Evolutionary conservation across 176 grass and related monocot genomes (phyloP).

Genomic region (Tuctoria greenei): DNA sequence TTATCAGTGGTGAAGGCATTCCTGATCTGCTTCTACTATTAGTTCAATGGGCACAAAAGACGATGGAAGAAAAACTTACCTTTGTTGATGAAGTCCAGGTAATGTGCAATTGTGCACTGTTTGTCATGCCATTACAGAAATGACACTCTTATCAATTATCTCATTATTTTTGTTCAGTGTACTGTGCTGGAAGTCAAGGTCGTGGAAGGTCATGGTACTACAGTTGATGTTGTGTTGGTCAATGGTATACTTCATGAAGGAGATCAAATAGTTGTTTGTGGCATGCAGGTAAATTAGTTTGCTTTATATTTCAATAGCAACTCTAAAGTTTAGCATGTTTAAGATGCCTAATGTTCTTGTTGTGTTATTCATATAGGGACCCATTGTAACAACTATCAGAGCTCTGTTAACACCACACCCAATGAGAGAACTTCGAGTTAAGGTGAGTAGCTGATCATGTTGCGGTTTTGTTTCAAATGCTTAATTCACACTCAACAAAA

Average conservation of each 20-base stretch:
- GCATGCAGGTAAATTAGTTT: constrained; percentile 69
- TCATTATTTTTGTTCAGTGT: constrained; percentile 56
- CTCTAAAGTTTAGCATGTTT: background rate
- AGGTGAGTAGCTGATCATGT: constrained; percentile 51
- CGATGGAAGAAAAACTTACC: constrained; percentile 91
- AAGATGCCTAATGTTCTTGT: constrained; percentile 6
- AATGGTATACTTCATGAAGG: constrained; percentile 88
- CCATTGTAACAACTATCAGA: constrained; percentile 77
- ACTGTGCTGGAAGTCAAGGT: constrained; percentile 97
- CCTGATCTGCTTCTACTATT: constrained; percentile 86
- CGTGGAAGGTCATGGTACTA: constrained; percentile 88
- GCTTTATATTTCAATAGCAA: constrained; percentile 3
- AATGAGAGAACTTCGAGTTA: constrained; percentile 93
- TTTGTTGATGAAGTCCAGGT: constrained; percentile 97
- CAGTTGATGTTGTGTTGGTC: constrained; percentile 86
- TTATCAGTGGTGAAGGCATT: constrained; percentile 86
- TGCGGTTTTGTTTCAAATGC: constrained; percentile 23
- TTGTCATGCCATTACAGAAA: constrained; percentile 7
- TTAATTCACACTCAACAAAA: background rate
- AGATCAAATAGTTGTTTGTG: constrained; percentile 93
- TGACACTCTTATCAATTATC: constrained; percentile 20
- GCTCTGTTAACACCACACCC: constrained; percentile 91
- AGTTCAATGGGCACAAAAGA: constrained; percentile 93
- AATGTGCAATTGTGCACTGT: constrained; percentile 19
- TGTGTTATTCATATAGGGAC: constrained; percentile 53